Percentiles rank a stretch among this genome's conserved stretches.
These are phyloP conservation scores for Imleria badia DNA, from an alignment of 768 basidiomycete genomes.

Conservation along the genomic window DNA sequence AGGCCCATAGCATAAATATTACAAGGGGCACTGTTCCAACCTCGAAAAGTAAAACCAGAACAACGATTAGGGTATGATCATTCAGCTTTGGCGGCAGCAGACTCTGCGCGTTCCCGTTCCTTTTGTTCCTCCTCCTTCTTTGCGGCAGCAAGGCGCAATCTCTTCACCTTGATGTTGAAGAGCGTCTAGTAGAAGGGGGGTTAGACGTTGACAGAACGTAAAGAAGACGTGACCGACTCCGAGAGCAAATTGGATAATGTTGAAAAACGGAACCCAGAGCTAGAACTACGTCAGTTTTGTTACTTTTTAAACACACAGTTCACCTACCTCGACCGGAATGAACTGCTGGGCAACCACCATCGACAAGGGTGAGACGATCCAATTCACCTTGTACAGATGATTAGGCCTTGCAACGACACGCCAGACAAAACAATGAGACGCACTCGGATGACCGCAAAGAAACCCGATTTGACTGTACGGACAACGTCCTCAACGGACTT, in stretches of 20 bases:
- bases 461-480: conserved; percentile 69
- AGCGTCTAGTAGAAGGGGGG: conserved; percentile 47
- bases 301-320: neutral
- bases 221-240: conserved; percentile 51
- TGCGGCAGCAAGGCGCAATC: conserved; percentile 51
- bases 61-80: conserved; percentile 16
- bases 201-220: neutral
- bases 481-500: conserved; percentile 60
- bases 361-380: conserved; percentile 75
- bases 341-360: conserved; percentile 78
- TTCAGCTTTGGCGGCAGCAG: conserved; percentile 18
- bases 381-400: conserved; percentile 57
- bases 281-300: conserved; percentile 28
- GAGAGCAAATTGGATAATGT: conserved; percentile 67
- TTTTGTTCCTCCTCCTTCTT: conserved; percentile 48
- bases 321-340: conserved; percentile 67
- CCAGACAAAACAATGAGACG: conserved; percentile 14
- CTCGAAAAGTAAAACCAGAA: neutral
- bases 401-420: neutral
- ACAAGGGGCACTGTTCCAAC: neutral
- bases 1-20: conserved; percentile 16
- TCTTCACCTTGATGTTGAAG: conserved; percentile 74
- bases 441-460: conserved; percentile 73
- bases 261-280: conserved; percentile 92
- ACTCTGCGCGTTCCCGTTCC: conserved; percentile 29